phyloP scores from a whole-genome alignment of 345 rosid species.

The Pistacia vera region DNA sequence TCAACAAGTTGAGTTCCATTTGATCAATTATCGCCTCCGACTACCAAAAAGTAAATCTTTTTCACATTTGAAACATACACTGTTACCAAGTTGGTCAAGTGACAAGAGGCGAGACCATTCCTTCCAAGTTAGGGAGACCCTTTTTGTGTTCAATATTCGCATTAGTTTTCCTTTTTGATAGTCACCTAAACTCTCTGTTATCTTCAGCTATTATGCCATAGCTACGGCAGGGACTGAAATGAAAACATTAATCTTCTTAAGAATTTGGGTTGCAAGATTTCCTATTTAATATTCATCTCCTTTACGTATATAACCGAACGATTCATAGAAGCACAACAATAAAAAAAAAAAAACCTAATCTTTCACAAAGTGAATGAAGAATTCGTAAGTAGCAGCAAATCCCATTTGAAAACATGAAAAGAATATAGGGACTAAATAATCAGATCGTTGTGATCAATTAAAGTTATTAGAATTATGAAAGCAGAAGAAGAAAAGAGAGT shows the following conservation, averaged over 20 bases:
- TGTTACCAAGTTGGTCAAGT: neutral
- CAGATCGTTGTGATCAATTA: neutral
- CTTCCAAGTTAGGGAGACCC: neutral
- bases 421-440: neutral
- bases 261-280: neutral
- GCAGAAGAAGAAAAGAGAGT: conserved; percentile 22
- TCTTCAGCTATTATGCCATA: too few species aligned
- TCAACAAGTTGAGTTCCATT: neutral
- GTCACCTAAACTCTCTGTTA: too few species aligned
- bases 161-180: too few species aligned
- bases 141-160: too few species aligned
- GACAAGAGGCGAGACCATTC: neutral
- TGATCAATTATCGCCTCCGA: neutral
- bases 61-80: neutral
- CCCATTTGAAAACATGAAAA: conserved; percentile 18
- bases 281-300: neutral
- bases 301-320: neutral
- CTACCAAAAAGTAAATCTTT: neutral
- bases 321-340: neutral
- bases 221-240: neutral
- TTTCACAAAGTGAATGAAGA: neutral
- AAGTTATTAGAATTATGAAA: neutral
- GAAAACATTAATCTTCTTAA: neutral
- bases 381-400: neutral
- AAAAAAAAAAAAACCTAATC: conserved; percentile 1